Evolutionary conservation across 345 rosid genomes (phyloP), one percentile per base, ranked within the genome.

Genomic region (Hibiscus trionum): DNA sequence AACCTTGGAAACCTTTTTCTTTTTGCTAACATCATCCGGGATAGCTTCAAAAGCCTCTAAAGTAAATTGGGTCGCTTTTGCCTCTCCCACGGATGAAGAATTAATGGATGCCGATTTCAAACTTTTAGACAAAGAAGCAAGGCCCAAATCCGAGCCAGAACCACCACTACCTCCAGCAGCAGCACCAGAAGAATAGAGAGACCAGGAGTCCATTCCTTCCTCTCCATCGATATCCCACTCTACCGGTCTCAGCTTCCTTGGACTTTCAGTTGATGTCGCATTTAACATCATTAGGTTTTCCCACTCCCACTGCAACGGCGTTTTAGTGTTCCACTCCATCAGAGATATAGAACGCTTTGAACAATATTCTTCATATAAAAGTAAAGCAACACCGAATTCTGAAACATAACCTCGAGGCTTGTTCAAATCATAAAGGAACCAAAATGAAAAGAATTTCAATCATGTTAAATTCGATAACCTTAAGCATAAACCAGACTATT

Each of bases 321-420:
- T 80, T 81, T 90, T 91, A 4, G 82, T 69, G 72, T 94, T 91
- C 93, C 96, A 88, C 82, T 91, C 98, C 97, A 90, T 91, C 55
- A 82, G 67, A 52, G 79, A 81, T 77, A 80, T 65, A 67, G 85
- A 77, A 70, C 49, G 4, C 7, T 61, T 27, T 46, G 50, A 16
- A 49, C 68, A 58, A 27, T 66, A 75, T 66, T 61, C 68, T 69
- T 72, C 75, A 63, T 69, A 69, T 47, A 64, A 76, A 50, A 35
- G 16, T 33, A 21, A 63, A 42, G 50, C 47, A 69, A 73, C 69
- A 49, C 44, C 71, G 61, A 73, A 78, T 71, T 81, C 84, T 80
- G 78, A 78, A 73, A 14, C 15, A 80, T 12, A 21, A 61, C 53
- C 60, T 39, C 11, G 15, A 49, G 42, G 66, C n/a, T 63, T 69